A percentile compares a stretch with the other conserved stretches of the same genome.
phyloP scores from a whole-genome alignment of 371 early-diverging fungal genomes.

The Apophysomyces trapeziformis region DNA sequence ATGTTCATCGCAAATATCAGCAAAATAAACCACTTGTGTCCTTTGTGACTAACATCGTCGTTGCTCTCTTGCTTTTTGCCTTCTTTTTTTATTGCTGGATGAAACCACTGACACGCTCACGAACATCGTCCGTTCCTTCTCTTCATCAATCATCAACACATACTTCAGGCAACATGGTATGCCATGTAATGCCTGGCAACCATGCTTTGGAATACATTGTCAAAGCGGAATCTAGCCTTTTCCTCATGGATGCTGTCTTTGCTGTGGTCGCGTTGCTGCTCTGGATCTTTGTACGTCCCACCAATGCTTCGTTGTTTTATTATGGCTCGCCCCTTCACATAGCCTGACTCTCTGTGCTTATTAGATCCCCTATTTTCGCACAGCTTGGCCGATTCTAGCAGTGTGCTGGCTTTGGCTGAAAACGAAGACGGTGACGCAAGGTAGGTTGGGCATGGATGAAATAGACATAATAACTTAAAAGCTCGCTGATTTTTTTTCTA shows the following conservation, averaged over 20 bases:
- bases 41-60: no score
- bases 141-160: not conserved
- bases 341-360: not conserved
- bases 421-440: slow-evolving; percentile 13
- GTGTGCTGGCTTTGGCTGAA: slow-evolving; percentile 17
- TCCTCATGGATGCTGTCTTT: slow-evolving; percentile 12
- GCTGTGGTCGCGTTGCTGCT: not conserved
- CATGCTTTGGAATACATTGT: slow-evolving; percentile 29
- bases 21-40: no score
- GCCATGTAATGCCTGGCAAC: slow-evolving; percentile 27
- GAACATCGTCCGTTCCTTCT: not conserved
- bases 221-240: slow-evolving; percentile 8
- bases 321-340: not conserved
- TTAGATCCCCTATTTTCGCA: not conserved
- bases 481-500: slow-evolving; percentile 15
- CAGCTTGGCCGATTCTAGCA: not conserved
- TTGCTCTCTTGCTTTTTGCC: no score
- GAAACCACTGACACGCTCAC: not conserved
- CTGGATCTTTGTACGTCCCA: slow-evolving; percentile 3
- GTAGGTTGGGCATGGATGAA: not conserved
- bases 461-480: not conserved
- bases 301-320: not conserved
- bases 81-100: not conserved
- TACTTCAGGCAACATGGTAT: slow-evolving; percentile 17
- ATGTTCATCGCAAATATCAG: no score